A percentile compares a stretch with the other conserved stretches of the same genome.
These are phyloP conservation scores for Epichloe sibirici DNA, from an alignment of 2,329 filamentous ascomycete genomes.

Conservation along the genomic window DNA sequence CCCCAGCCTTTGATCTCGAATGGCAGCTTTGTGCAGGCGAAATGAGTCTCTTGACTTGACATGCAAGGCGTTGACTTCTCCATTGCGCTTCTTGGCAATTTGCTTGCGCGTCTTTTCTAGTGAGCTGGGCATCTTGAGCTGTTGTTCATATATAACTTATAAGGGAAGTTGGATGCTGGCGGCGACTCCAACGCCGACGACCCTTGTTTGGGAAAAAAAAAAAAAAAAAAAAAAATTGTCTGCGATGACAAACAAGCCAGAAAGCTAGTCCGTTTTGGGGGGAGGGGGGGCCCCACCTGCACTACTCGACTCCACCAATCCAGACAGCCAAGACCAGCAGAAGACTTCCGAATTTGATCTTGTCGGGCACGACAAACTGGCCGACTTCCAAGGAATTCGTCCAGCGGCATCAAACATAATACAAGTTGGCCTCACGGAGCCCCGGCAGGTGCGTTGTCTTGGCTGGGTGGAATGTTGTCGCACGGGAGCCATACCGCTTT, in stretches of 20 bases:
- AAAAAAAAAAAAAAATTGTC: not conserved
- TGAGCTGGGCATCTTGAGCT: conserved; percentile 56
- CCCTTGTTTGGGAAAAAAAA: not conserved
- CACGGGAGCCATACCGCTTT: conserved; percentile 3
- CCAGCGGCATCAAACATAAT: no score
- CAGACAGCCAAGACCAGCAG: no score
- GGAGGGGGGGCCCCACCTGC: no score
- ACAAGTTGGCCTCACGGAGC: no score
- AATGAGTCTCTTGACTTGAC: conserved; percentile 80
- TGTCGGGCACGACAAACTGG: no score
- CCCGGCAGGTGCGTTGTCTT: not conserved
- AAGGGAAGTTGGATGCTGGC: no score
- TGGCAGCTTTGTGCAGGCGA: conserved; percentile 64
- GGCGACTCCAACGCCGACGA: not conserved
- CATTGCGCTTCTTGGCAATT: conserved; percentile 75
- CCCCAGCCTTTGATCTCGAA: conserved; percentile 71
- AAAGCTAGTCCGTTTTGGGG: not conserved
- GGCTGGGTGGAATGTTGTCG: conserved; percentile 2
- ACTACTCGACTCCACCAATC: no score
- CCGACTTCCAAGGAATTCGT: no score
- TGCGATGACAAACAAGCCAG: not conserved
- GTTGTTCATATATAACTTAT: not conserved
- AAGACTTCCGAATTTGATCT: no score
- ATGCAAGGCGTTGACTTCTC: conserved; percentile 63
- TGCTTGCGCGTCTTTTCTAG: conserved; percentile 79